Conservation (phyloP, 768 basidiomycete species). For the Leccinum uliginosum region DNA sequence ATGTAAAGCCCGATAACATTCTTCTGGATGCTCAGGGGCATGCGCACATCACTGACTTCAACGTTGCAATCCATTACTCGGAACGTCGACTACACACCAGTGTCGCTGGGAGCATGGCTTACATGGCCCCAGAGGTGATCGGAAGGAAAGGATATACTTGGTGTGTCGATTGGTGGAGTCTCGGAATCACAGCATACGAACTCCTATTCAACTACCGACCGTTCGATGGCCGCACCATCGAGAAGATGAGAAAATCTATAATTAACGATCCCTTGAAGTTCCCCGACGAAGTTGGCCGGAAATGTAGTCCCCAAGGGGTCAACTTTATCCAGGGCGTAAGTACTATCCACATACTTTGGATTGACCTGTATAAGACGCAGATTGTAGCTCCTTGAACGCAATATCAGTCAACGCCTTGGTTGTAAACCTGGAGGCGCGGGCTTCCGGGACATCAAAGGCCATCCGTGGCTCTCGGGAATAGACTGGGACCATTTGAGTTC, state of each 20-base stretch:
- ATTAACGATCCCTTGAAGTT: conserved; percentile 73
- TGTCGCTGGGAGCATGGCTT: conserved; percentile 97
- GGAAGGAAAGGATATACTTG: conserved; percentile 89
- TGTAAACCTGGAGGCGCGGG: conserved; percentile 69
- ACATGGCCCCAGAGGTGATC: conserved; percentile 99
- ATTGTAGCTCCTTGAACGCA: conserved; percentile 77
- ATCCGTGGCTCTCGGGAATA: conserved; percentile 80
- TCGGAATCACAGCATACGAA: conserved; percentile 88
- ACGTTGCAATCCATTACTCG: conserved; percentile 97
- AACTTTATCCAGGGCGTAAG: conserved; percentile 64
- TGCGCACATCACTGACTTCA: conserved; percentile 97
- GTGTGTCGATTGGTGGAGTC: conserved; percentile 94
- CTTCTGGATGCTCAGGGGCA: conserved; percentile 91
- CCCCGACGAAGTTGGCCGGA: conserved; percentile 61
- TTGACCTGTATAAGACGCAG: conserved; percentile 3
- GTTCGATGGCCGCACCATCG: conserved; percentile 86
- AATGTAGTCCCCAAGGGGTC: conserved; percentile 64
- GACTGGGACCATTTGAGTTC: conserved; percentile 77
- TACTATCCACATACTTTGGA: conserved; percentile 9
- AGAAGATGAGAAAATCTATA: conserved; percentile 86
- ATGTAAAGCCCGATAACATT: conserved; percentile 97
- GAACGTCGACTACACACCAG: conserved; percentile 84
- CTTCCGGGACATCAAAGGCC: conserved; percentile 70
- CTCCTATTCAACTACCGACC: conserved; percentile 80
- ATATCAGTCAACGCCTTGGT: conserved; percentile 73